phyloP scores from a whole-genome alignment of 768 basidiomycete genomes.

The Boletus rubroflammeus region DNA sequence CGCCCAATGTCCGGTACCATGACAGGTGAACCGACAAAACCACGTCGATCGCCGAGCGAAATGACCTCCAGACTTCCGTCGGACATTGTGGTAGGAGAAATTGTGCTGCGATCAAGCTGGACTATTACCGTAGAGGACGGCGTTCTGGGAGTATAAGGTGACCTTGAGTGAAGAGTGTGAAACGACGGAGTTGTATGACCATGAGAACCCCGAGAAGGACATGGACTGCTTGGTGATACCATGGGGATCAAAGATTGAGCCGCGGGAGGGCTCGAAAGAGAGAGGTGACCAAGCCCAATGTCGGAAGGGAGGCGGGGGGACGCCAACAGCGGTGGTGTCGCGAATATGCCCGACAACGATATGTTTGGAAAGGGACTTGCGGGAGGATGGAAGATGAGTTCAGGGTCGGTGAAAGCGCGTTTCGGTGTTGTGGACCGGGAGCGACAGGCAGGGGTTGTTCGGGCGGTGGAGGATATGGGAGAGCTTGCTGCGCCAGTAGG shows the following conservation, averaged over 20 bases:
- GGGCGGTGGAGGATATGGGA: slow-evolving; percentile 6
- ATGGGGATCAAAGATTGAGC: background rate
- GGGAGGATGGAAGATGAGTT: slow-evolving; percentile 12
- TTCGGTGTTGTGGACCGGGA: slow-evolving; percentile 5
- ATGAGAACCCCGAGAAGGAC: background rate
- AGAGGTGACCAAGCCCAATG: background rate
- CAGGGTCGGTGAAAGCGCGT: background rate
- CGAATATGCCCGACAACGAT: slow-evolving; percentile 19
- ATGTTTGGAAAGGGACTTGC: slow-evolving; percentile 17
- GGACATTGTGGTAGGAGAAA: slow-evolving; percentile 24
- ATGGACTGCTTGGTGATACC: slow-evolving; percentile 5
- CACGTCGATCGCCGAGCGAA: slow-evolving; percentile 15
- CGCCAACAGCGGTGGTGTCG: background rate
- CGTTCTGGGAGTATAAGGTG: slow-evolving; percentile 9
- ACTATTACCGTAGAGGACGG: slow-evolving; percentile 14
- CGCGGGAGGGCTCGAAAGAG: background rate
- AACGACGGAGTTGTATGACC: background rate
- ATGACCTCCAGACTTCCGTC: slow-evolving; percentile 24
- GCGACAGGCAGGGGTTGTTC: background rate
- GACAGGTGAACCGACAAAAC: slow-evolving; percentile 7
- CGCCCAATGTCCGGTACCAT: background rate
- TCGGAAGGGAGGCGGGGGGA: slow-evolving; percentile 1
- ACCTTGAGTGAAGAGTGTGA: slow-evolving; percentile 7
- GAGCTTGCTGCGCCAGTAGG: slow-evolving; percentile 1
- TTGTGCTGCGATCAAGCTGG: slow-evolving; percentile 20